Evolutionary conservation across 2,329 filamentous ascomycete genomes (phyloP).

Genomic region (Aspergillus puulaauensis): DNA sequence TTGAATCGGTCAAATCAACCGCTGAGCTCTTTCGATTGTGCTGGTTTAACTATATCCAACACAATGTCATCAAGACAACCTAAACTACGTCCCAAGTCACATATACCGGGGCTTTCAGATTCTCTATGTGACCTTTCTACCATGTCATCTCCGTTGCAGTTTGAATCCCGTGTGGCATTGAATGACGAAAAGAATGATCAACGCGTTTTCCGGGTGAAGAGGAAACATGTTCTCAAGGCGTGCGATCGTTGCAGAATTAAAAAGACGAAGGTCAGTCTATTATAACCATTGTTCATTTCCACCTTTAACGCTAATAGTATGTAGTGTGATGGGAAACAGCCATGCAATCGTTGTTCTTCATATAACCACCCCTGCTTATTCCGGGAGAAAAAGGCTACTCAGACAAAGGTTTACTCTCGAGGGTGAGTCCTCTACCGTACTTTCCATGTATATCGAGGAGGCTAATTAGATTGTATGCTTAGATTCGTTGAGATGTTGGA

Average conservation of each 20-base stretch:
- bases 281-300: background rate
- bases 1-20: background rate
- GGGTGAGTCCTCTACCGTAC: constrained; percentile 28
- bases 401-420: constrained; percentile 46
- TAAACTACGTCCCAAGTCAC: constrained; percentile 39
- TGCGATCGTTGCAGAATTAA: constrained; percentile 48
- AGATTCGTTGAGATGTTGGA: constrained; percentile 48
- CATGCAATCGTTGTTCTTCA: constrained; percentile 44
- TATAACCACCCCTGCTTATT: constrained; percentile 47
- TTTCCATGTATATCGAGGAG: background rate
- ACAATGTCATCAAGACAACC: constrained; percentile 44
- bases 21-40: background rate
- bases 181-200: constrained; percentile 38
- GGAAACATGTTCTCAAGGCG: constrained; percentile 46
- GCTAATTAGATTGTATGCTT: constrained; percentile 4
- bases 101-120: constrained; percentile 36
- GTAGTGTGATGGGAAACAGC: constrained; percentile 48
- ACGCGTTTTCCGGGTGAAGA: constrained; percentile 43
- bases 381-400: constrained; percentile 44
- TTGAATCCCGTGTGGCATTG: constrained; percentile 28
- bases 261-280: constrained; percentile 42
- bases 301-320: constrained; percentile 14
- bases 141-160: constrained; percentile 30
- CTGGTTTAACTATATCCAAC: background rate
- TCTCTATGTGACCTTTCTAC: constrained; percentile 33